Conservation (phyloP, 768 basidiomycete species). For the Lactifluus subvellereus region DNA sequence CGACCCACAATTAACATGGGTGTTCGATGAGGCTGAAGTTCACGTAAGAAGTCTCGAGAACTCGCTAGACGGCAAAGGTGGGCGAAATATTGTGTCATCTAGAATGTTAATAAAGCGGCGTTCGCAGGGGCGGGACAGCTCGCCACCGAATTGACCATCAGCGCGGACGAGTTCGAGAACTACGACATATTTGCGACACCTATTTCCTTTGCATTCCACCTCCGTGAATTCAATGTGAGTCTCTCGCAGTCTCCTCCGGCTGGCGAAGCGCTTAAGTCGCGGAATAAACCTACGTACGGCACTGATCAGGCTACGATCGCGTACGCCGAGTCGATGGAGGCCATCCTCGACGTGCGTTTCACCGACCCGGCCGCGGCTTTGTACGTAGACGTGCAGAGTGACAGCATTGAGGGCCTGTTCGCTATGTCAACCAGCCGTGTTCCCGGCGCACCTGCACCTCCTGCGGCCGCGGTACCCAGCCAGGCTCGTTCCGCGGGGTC, state of each 20-base stretch:
- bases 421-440: conserved; percentile 73
- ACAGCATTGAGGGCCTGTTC: conserved; percentile 59
- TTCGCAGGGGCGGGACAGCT: conserved; percentile 52
- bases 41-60: conserved; percentile 63
- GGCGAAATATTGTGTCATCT: neutral
- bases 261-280: neutral
- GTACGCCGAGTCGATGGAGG: conserved; percentile 66
- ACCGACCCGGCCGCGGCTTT: conserved; percentile 68
- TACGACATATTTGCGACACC: conserved; percentile 64
- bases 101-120: neutral
- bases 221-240: conserved; percentile 76
- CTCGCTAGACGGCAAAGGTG: conserved; percentile 61
- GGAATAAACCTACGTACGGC: neutral
- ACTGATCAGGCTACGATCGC: conserved; percentile 63
- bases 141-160: conserved; percentile 70
- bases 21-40: conserved; percentile 64
- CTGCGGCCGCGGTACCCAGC: neutral
- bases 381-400: conserved; percentile 71
- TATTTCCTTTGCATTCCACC: conserved; percentile 67
- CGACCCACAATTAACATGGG: conserved; percentile 80
- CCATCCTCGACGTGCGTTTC: conserved; percentile 65
- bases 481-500: conserved; percentile 9
- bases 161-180: conserved; percentile 72
- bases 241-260: conserved; percentile 8
- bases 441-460: conserved; percentile 31